phyloP scores from a whole-genome alignment of 495 filamentous ascomycete species.

The Tuber borchii region DNA sequence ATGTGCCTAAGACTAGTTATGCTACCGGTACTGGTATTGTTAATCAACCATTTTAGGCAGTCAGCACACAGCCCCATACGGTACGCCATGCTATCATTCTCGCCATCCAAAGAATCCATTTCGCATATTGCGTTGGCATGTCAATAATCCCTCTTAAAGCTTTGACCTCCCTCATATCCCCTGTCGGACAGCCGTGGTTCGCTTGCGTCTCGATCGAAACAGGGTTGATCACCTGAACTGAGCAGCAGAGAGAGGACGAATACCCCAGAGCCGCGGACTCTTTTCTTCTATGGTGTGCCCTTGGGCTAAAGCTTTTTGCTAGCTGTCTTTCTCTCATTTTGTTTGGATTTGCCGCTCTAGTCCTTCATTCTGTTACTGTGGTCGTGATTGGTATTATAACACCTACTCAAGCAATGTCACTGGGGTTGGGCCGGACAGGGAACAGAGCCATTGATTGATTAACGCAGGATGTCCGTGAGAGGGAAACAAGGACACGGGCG shows the following conservation, averaged over 20 bases:
- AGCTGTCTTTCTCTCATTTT: conserved; percentile 27
- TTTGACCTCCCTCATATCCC: conserved; percentile 37
- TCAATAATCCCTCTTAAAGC: conserved; percentile 18
- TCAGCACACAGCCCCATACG: neutral
- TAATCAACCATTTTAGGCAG: neutral
- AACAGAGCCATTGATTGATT: neutral
- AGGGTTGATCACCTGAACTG: conserved; percentile 37
- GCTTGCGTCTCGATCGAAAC: conserved; percentile 33
- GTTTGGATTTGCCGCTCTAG: neutral
- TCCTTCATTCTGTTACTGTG: conserved; percentile 9
- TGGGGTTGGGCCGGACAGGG: neutral
- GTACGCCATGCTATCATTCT: neutral
- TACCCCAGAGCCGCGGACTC: conserved; percentile 16
- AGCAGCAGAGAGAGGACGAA: conserved; percentile 19
- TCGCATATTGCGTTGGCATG: neutral
- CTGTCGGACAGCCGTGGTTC: conserved; percentile 39
- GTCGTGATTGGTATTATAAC: conserved; percentile 1
- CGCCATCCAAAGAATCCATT: neutral
- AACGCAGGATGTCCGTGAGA: neutral
- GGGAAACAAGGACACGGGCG: neutral
- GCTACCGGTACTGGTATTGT: neutral
- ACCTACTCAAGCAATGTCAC: neutral
- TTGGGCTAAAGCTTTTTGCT: conserved; percentile 15
- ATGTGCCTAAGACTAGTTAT: neutral
- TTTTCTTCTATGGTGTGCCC: conserved; percentile 8